A percentile compares a stretch with the other conserved stretches of the same genome.
These are phyloP conservation scores for Hawksworthiomyces lignivorus DNA, from an alignment of 2,329 filamentous ascomycete species.

Conservation along the genomic window DNA sequence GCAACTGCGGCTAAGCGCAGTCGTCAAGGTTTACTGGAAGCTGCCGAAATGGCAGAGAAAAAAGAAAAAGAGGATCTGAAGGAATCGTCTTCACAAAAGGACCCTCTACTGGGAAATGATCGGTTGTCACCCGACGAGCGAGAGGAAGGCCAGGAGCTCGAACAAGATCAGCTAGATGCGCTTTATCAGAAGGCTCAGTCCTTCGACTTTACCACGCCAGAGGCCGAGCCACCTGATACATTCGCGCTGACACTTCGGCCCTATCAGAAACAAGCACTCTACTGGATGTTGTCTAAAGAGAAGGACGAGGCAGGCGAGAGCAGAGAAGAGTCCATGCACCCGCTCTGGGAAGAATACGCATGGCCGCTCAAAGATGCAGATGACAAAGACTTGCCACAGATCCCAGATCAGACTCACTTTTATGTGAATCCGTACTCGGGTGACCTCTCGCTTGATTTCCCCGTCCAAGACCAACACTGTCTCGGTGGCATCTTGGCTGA, in stretches of 20 bases:
- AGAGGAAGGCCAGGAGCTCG: constrained; percentile 84
- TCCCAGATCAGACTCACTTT: constrained; percentile 64
- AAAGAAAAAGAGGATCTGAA: constrained; percentile 50
- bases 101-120: constrained; percentile 20
- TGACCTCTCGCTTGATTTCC: constrained; percentile 85
- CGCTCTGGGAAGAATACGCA: constrained; percentile 89
- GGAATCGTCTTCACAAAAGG: not conserved
- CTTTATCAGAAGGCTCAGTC: constrained; percentile 94
- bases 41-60: constrained; percentile 82
- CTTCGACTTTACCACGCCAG: constrained; percentile 88
- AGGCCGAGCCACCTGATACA: constrained; percentile 71
- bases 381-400: constrained; percentile 61
- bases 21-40: constrained; percentile 74
- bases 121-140: constrained; percentile 33
- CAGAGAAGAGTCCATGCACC: constrained; percentile 76
- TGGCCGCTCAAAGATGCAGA: constrained; percentile 88
- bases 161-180: constrained; percentile 90
- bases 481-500: constrained; percentile 89
- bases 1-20: constrained; percentile 69
- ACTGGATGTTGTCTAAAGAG: constrained; percentile 97
- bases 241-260: constrained; percentile 80
- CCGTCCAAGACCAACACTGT: constrained; percentile 88
- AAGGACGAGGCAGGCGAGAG: constrained; percentile 61
- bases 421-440: constrained; percentile 98
- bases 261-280: constrained; percentile 89